Conservation (phyloP, 257 asterid species). For the Solanum etuberosum region DNA sequence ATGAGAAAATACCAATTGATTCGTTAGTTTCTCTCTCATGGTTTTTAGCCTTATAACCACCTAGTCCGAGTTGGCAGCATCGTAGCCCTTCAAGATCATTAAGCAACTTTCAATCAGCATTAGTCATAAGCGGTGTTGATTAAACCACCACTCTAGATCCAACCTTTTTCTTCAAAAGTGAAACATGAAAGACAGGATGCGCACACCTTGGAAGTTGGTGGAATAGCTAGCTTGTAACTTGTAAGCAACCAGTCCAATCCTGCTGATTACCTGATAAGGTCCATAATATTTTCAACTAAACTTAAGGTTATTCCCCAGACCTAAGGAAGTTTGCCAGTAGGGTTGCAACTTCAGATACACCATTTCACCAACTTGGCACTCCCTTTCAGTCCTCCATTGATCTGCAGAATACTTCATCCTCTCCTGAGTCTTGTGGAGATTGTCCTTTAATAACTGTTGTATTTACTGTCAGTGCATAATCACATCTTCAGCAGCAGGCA, state of each 20-base stretch:
- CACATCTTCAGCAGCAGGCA: background rate
- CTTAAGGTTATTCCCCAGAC: background rate
- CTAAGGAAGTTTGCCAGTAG: background rate
- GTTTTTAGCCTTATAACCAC: background rate
- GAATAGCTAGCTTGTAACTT: background rate
- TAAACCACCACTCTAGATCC: background rate
- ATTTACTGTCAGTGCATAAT: too few relatives aligned
- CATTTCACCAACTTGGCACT: background rate
- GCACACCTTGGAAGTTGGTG: background rate
- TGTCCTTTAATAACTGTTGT: background rate
- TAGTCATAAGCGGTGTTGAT: background rate
- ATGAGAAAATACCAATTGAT: too few relatives aligned
- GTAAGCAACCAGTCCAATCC: background rate
- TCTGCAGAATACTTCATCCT: too few relatives aligned
- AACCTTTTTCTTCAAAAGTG: background rate
- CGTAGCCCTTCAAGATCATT: too few relatives aligned
- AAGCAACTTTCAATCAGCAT: background rate
- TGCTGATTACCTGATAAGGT: background rate
- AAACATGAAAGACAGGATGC: background rate
- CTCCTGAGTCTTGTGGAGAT: background rate
- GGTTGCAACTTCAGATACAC: background rate
- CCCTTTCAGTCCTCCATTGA: background rate
- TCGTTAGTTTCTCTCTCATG: background rate
- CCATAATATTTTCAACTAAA: background rate
- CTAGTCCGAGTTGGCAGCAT: background rate